Conservation (phyloP, 192 early-diverging fungal species). For the Coemansia sp. region DNA sequence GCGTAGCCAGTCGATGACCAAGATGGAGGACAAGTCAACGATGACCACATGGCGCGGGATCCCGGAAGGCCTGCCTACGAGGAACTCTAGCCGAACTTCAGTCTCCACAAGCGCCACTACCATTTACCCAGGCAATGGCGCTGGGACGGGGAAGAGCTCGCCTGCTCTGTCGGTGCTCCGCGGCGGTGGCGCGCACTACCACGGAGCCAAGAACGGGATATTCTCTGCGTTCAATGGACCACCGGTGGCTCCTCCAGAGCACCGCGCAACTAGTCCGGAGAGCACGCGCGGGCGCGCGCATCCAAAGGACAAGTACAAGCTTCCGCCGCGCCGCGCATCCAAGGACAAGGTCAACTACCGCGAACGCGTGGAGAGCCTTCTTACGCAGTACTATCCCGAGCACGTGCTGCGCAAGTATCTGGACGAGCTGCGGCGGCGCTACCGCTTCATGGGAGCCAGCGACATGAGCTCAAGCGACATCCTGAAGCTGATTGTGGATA, state of each 20-base stretch:
- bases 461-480: conserved; percentile 50
- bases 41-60: conserved; percentile 51
- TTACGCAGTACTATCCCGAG: conserved; percentile 51
- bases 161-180: conserved; percentile 37
- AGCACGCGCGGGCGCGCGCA: conserved; percentile 25
- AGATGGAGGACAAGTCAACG: conserved; percentile 48
- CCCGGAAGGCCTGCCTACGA: conserved; percentile 24
- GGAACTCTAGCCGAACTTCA: conserved; percentile 13
- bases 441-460: conserved; percentile 52
- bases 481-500: conserved; percentile 35
- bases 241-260: conserved; percentile 47
- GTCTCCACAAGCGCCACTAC: conserved; percentile 9
- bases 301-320: conserved; percentile 23
- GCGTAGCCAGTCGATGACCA: conserved; percentile 40
- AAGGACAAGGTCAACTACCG: conserved; percentile 52
- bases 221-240: conserved; percentile 52
- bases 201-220: conserved; percentile 4
- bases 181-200: conserved; percentile 34
- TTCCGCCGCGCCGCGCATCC: conserved; percentile 26
- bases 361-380: conserved; percentile 45
- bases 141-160: conserved; percentile 16
- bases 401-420: conserved; percentile 44
- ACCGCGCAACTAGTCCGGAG: conserved; percentile 5
- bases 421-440: conserved; percentile 51
- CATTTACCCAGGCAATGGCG: conserved; percentile 6